Conservation (phyloP, 2,329 filamentous ascomycete genomes). For the Phyllosticta ampelicida region DNA sequence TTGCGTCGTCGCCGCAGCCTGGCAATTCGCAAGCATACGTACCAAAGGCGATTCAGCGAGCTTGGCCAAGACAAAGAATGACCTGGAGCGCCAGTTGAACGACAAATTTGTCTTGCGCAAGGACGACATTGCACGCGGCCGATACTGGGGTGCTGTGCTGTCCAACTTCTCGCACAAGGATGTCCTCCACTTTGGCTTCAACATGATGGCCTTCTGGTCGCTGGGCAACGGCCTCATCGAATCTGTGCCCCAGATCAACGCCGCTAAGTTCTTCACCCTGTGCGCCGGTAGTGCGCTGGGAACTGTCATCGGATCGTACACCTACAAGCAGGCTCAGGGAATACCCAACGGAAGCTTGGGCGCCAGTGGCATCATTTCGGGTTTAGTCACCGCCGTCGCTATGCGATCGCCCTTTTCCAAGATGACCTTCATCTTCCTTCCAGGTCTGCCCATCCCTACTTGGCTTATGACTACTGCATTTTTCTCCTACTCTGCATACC, state of each 20-base stretch:
- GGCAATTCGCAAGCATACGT: constrained; percentile 20
- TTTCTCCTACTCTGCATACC: constrained; percentile 29
- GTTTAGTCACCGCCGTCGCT: constrained; percentile 29
- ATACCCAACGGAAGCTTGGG: constrained; percentile 18
- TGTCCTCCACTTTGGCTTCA: constrained; percentile 28
- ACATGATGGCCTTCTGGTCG: constrained; percentile 31
- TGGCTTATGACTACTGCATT: constrained; percentile 27
- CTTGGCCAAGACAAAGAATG: constrained; percentile 13
- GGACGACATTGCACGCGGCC: constrained; percentile 18
- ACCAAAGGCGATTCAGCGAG: constrained; percentile 14
- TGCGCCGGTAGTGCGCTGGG: constrained; percentile 22
- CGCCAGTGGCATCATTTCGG: constrained; percentile 34
- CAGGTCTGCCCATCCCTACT: constrained; percentile 31
- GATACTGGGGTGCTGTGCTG: constrained; percentile 22
- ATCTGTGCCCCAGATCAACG: not conserved
- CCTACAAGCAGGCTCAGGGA: not conserved
- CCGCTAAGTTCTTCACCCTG: constrained; percentile 20
- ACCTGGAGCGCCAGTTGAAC: constrained; percentile 3
- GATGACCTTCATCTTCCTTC: constrained; percentile 14
- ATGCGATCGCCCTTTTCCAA: constrained; percentile 25
- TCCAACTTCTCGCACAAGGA: constrained; percentile 29
- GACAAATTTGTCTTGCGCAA: constrained; percentile 25
- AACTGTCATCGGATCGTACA: constrained; percentile 12
- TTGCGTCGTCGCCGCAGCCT: constrained; percentile 28
- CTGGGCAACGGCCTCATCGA: constrained; percentile 25